Conservation (phyloP, 768 basidiomycete species). For the Auriscalpium vulgare region DNA sequence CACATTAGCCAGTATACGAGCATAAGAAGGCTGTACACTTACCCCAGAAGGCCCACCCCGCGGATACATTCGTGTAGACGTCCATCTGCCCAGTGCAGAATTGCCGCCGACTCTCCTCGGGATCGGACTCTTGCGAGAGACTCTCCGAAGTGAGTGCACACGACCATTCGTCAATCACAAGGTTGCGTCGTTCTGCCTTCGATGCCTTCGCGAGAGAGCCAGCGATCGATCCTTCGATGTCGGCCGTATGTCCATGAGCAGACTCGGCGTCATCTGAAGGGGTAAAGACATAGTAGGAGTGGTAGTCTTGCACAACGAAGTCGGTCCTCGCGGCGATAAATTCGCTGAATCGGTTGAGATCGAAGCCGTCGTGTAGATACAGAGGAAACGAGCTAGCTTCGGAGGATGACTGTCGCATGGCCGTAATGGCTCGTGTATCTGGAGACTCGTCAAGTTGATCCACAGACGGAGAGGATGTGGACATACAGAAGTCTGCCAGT, state of each 20-base stretch:
- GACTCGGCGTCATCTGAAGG: constrained; percentile 38
- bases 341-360: constrained; percentile 40
- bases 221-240: constrained; percentile 23
- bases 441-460: constrained; percentile 4
- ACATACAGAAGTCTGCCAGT: constrained; percentile 37
- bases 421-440: constrained; percentile 46
- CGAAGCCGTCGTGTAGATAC: constrained; percentile 65
- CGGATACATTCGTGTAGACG: constrained; percentile 44
- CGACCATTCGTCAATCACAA: constrained; percentile 46
- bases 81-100: constrained; percentile 57
- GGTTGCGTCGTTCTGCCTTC: constrained; percentile 27
- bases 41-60: constrained; percentile 72
- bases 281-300: constrained; percentile 66
- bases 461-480: constrained; percentile 14
- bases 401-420: constrained; percentile 36
- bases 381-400: constrained; percentile 40
- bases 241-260: constrained; percentile 35
- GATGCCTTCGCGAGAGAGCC: constrained; percentile 23
- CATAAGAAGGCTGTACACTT: constrained; percentile 18
- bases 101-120: constrained; percentile 32
- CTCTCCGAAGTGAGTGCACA: constrained; percentile 43
- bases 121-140: constrained; percentile 37
- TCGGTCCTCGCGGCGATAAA: constrained; percentile 44
- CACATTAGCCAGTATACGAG: background rate
- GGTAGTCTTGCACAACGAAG: constrained; percentile 68